Percentiles rank a stretch among this genome's conserved stretches.
Evolutionary conservation across 2,329 filamentous ascomycete genomes (phyloP).

Genomic region (Zymoseptoria ardabiliae): DNA sequence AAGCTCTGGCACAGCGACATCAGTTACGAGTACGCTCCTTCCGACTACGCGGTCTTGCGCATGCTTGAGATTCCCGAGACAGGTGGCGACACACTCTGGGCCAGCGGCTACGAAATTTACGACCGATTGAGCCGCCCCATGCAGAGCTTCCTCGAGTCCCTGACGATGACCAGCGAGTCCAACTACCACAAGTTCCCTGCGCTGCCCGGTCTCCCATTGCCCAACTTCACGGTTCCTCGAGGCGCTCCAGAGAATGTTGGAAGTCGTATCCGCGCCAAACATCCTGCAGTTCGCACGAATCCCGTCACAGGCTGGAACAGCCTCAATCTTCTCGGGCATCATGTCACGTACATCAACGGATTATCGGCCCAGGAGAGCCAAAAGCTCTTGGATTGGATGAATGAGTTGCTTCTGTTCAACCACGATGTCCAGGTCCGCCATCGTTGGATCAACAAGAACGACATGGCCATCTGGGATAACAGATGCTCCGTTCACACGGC

Average conservation of each 20-base stretch:
- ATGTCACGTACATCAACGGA: slow-evolving; percentile 49
- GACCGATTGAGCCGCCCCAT: slow-evolving; percentile 53
- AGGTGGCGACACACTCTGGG: slow-evolving; percentile 53
- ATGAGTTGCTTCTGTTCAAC: slow-evolving; percentile 40
- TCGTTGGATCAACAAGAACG: slow-evolving; percentile 52
- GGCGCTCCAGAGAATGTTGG: slow-evolving; percentile 17
- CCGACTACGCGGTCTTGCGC: slow-evolving; percentile 57
- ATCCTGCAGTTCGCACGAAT: slow-evolving; percentile 51
- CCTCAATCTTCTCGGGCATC: slow-evolving; percentile 44
- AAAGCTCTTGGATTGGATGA: slow-evolving; percentile 17
- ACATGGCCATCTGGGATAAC: slow-evolving; percentile 49
- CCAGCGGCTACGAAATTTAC: slow-evolving; percentile 60
- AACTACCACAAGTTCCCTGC: background rate
- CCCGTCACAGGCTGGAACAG: slow-evolving; percentile 55
- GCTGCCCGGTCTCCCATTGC: background rate
- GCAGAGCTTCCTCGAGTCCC: slow-evolving; percentile 50
- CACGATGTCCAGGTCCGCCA: slow-evolving; percentile 65
- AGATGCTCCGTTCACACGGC: slow-evolving; percentile 14
- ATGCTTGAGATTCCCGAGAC: slow-evolving; percentile 50
- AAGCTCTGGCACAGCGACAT: slow-evolving; percentile 51
- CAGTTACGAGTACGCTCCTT: slow-evolving; percentile 56
- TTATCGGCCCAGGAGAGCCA: slow-evolving; percentile 31
- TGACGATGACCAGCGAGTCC: slow-evolving; percentile 43
- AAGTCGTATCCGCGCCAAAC: slow-evolving; percentile 25
- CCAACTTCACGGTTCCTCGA: slow-evolving; percentile 14